These are phyloP conservation scores for Pseudofabraea citricarpa DNA, from an alignment of 2,329 filamentous ascomycete species.

Conservation along the genomic window DNA sequence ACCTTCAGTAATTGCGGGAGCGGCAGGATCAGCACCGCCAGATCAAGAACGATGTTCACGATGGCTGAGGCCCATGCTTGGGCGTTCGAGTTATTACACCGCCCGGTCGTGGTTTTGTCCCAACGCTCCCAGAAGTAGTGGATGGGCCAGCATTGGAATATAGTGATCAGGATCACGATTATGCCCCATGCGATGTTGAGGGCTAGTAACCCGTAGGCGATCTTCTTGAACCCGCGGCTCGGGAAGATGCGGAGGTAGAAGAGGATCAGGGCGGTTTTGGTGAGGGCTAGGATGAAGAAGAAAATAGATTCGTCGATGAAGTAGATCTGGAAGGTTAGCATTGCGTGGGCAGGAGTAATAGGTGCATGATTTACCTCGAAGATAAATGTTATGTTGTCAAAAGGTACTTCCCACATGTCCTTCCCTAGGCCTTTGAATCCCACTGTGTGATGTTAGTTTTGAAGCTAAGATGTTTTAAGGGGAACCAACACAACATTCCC, in stretches of 20 bases:
- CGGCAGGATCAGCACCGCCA: conserved; percentile 47
- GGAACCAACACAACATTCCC: neutral
- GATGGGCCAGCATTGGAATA: conserved; percentile 49
- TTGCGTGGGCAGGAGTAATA: no score
- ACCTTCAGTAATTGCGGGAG: conserved; percentile 38
- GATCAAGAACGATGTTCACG: conserved; percentile 47
- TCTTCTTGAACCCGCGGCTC: conserved; percentile 27
- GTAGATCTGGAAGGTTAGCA: conserved; percentile 27
- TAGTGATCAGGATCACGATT: conserved; percentile 28
- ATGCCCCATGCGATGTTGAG: conserved; percentile 35
- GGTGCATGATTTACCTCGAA: conserved; percentile 12
- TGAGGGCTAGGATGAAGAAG: conserved; percentile 39
- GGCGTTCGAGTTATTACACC: conserved; percentile 44
- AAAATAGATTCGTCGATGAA: conserved; percentile 41
- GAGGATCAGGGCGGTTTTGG: conserved; percentile 47
- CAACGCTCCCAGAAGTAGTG: conserved; percentile 48
- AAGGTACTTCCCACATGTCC: neutral
- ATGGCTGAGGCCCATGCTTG: conserved; percentile 46
- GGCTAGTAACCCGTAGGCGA: conserved; percentile 38
- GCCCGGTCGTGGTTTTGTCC: conserved; percentile 41
- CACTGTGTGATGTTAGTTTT: conserved; percentile 23
- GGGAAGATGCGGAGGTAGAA: conserved; percentile 55
- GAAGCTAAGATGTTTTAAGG: neutral
- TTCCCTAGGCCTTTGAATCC: neutral
- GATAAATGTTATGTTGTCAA: conserved; percentile 36